Conservation (phyloP, 768 basidiomycete genomes). For the Tremella mesenterica region DNA sequence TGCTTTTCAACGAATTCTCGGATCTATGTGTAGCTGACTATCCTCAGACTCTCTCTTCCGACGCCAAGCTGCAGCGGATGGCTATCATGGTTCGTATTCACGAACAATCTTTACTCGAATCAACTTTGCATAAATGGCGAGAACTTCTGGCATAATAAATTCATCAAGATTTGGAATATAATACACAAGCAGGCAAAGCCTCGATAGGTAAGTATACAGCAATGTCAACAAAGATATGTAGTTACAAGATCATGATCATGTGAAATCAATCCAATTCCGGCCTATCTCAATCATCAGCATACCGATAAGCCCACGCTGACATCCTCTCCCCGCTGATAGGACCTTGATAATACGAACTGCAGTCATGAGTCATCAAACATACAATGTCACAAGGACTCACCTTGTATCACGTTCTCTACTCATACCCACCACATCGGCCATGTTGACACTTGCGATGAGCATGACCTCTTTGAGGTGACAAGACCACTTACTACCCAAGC, state of each 20-base stretch:
- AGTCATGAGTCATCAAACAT: background rate
- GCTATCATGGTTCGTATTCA: conserved; percentile 10
- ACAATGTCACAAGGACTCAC: no score
- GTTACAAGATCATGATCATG: background rate
- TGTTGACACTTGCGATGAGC: conserved; percentile 23
- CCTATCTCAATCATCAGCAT: conserved; percentile 7
- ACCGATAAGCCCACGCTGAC: conserved; percentile 8
- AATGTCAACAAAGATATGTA: background rate
- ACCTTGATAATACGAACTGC: conserved; percentile 19
- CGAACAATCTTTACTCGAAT: conserved; percentile 7
- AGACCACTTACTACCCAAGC: conserved; percentile 27
- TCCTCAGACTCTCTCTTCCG: background rate
- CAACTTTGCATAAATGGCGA: conserved; percentile 3
- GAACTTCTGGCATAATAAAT: background rate
- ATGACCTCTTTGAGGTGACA: no score
- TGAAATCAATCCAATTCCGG: background rate
- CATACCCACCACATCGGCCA: conserved; percentile 33
- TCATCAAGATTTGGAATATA: background rate
- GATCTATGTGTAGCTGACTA: no score
- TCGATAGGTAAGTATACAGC: no score
- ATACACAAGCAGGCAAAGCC: background rate
- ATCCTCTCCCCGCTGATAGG: conserved; percentile 11
- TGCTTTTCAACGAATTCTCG: no score
- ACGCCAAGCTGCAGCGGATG: conserved; percentile 6
- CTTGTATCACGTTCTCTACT: conserved; percentile 24